Percentiles rank a stretch among this genome's conserved stretches.
Evolutionary conservation across 164 flowering plant genomes (phyloP).

Genomic region (Annona cherimola): DNA sequence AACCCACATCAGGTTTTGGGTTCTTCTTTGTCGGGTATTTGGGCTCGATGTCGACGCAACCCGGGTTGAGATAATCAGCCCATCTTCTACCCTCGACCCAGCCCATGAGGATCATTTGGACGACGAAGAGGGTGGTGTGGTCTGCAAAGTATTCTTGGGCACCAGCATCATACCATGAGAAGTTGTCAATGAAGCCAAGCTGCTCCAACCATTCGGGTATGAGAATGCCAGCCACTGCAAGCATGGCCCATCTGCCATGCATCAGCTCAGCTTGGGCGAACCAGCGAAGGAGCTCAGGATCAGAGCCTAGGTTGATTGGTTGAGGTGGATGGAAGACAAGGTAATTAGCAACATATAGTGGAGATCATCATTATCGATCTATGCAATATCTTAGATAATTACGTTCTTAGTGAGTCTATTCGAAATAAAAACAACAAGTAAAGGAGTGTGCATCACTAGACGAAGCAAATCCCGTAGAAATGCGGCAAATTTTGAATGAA

Average conservation of each 20-base stretch:
- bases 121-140: constrained; percentile 58
- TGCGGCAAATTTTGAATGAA: neutral
- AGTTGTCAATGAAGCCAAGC: constrained; percentile 57
- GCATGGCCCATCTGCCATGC: constrained; percentile 91
- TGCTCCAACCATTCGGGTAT: constrained; percentile 71
- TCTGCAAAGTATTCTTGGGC: constrained; percentile 65
- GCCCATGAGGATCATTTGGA: constrained; percentile 68
- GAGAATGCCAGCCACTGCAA: constrained; percentile 79
- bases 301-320: constrained; percentile 46
- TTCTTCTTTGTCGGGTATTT: constrained; percentile 49
- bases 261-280: constrained; percentile 88
- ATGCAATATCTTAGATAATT: neutral
- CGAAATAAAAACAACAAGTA: too few species aligned
- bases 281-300: constrained; percentile 72
- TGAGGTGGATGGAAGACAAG: neutral
- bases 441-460: too few species aligned
- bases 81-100: constrained; percentile 93
- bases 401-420: too few species aligned
- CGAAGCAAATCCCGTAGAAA: neutral
- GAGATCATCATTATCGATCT: too few species aligned
- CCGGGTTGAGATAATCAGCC: constrained; percentile 77
- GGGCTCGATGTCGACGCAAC: constrained; percentile 68
- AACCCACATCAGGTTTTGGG: constrained; percentile 78
- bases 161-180: constrained; percentile 81
- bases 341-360: neutral